phyloP scores from a whole-genome alignment of 2,329 filamentous ascomycete genomes.

The Fusarium sp. region DNA sequence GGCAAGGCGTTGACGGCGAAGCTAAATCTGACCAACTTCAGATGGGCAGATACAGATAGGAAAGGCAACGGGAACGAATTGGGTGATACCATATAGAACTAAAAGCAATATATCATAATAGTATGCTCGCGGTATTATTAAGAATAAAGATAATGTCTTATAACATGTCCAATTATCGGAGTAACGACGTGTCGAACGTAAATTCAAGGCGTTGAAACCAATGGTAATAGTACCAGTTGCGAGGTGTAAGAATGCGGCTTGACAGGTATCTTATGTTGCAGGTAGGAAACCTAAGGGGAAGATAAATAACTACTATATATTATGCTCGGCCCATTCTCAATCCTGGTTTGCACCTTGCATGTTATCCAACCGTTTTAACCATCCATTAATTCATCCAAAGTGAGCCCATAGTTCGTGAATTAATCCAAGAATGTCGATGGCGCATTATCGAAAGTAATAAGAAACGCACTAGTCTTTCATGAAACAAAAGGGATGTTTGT shows the following conservation, averaged over 20 bases:
- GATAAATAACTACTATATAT: conserved; percentile 31
- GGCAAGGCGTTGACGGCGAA: conserved; percentile 24
- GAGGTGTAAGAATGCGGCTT: neutral
- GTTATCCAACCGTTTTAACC: conserved; percentile 7
- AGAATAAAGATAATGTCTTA: neutral
- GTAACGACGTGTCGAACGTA: neutral
- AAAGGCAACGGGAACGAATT: neutral
- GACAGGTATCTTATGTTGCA: conserved; percentile 13
- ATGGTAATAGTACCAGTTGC: neutral
- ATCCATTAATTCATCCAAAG: neutral
- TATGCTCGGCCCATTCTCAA: conserved; percentile 16
- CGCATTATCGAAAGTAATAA: neutral
- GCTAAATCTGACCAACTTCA: neutral
- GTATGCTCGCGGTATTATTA: neutral
- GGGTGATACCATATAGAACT: conserved; percentile 23
- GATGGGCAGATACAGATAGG: conserved; percentile 1
- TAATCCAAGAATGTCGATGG: conserved; percentile 14
- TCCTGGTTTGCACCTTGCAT: conserved; percentile 6
- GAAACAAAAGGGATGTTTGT: conserved; percentile 2
- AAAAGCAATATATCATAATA: conserved; percentile 16
- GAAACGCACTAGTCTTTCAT: neutral
- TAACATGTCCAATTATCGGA: neutral
- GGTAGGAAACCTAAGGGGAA: neutral
- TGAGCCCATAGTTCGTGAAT: conserved; percentile 5
- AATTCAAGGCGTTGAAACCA: neutral